These are phyloP conservation scores for Ceriops decandra DNA, from an alignment of 345 rosid species.

Conservation along the genomic window DNA sequence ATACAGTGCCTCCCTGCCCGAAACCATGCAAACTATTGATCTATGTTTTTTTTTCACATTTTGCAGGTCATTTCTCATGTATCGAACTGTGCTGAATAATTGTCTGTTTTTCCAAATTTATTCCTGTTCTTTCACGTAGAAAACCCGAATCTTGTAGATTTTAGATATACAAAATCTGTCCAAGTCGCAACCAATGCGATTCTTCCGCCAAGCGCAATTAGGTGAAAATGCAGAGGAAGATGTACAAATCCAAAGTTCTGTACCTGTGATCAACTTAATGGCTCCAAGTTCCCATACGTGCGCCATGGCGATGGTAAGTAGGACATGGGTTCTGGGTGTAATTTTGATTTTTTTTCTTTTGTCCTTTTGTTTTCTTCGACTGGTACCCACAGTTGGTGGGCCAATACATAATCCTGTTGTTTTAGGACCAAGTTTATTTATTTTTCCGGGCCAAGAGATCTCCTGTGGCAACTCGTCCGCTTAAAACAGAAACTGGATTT, in stretches of 20 bases:
- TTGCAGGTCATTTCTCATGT: not conserved
- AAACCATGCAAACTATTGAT: too few species aligned
- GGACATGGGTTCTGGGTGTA: conserved; percentile 3
- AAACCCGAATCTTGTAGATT: conserved; percentile 8
- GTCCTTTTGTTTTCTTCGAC: not conserved
- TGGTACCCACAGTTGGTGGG: not conserved
- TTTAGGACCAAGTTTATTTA: not conserved
- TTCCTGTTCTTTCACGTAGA: not conserved
- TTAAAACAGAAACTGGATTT: too few species aligned
- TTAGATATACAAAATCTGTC: conserved; percentile 15
- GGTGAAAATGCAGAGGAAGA: conserved; percentile 28
- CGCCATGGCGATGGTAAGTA: conserved; percentile 20
- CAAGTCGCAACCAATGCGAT: conserved; percentile 12
- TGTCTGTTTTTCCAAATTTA: not conserved
- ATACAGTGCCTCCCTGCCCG: too few species aligned
- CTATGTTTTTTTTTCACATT: not conserved
- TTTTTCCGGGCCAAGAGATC: not conserved
- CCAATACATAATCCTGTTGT: not conserved
- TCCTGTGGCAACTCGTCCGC: too few species aligned
- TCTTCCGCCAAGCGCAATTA: conserved; percentile 12
- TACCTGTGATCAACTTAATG: conserved; percentile 27
- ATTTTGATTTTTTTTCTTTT: not conserved
- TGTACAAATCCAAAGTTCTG: conserved; percentile 23
- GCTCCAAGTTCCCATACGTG: conserved; percentile 25
- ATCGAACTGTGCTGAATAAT: not conserved